These are phyloP conservation scores for bread wheat (Triticum aestivum) DNA, from an alignment of 176 grass and related monocot genomes.

Conservation along the genomic window IWGSC_CS_RefSeq_v2.1 NC_057801.1:558867624-558868123, in stretches of 20 bases:
- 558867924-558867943: constrained; percentile 53
- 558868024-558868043: constrained; percentile 46
- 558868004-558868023: constrained; percentile 50
- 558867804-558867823: constrained; percentile 82
- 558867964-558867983: constrained; percentile 56
- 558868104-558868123: constrained; percentile 55
- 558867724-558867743: constrained; percentile 57
- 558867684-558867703: constrained; percentile 61
- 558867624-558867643: constrained; percentile 62
- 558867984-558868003: constrained; percentile 72
- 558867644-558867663: constrained; percentile 62
- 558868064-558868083: constrained; percentile 47
- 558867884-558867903: constrained; percentile 57
- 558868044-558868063: constrained; percentile 33
- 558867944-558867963: constrained; percentile 55
- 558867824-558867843: constrained; percentile 63
- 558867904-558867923: constrained; percentile 74
- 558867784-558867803: constrained; percentile 91
- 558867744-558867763: constrained; percentile 69
- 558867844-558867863: constrained; percentile 81
- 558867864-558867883: constrained; percentile 95
- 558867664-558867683: constrained; percentile 77
- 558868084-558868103: constrained; percentile 52
- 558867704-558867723: constrained; percentile 57
- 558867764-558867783: constrained; percentile 96